Evolutionary conservation across 1,284 basidiomycete genomes (phyloP).

Genomic region (Rugosomyces carneus): DNA sequence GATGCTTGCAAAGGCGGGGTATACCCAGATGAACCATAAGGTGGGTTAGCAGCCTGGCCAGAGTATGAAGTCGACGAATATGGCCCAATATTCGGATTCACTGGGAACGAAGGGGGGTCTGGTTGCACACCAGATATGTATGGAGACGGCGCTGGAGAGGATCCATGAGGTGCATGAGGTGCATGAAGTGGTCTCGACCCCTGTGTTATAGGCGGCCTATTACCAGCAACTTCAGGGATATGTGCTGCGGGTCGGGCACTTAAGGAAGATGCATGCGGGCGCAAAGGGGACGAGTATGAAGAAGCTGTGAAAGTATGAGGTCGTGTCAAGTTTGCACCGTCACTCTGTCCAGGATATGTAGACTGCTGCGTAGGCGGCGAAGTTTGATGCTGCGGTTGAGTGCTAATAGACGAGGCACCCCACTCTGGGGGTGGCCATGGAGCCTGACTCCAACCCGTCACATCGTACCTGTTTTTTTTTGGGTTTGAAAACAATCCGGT

Average conservation of each 20-base stretch:
- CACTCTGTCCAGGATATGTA: conserved; percentile 12
- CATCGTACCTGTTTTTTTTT: conserved; percentile 57
- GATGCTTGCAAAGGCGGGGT: conserved; percentile 1
- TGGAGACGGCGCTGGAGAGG: neutral
- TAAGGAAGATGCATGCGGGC: conserved; percentile 14
- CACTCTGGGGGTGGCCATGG: conserved; percentile 47
- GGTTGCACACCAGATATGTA: conserved; percentile 1
- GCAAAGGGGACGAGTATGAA: conserved; percentile 9
- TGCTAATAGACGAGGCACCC: conserved; percentile 16
- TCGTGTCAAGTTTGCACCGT: conserved; percentile 26
- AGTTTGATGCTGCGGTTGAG: conserved; percentile 19
- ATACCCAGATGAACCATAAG: conserved; percentile 7
- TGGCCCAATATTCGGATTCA: conserved; percentile 8
- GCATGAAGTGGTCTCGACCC: neutral
- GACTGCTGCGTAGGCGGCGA: conserved; percentile 17
- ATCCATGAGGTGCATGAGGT: neutral
- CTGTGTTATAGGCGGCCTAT: conserved; percentile 9
- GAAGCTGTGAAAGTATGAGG: conserved; percentile 26
- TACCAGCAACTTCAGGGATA: conserved; percentile 5
- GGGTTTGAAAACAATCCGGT: conserved; percentile 1
- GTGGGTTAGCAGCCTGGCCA: conserved; percentile 3
- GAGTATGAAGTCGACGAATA: conserved; percentile 12
- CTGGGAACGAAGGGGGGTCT: conserved; percentile 16
- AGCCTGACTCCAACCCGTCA: conserved; percentile 43
- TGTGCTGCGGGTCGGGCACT: conserved; percentile 1